phyloP scores from a whole-genome alignment of 192 early-diverging fungal genomes.

The Rhizophlyctis rosea region DNA sequence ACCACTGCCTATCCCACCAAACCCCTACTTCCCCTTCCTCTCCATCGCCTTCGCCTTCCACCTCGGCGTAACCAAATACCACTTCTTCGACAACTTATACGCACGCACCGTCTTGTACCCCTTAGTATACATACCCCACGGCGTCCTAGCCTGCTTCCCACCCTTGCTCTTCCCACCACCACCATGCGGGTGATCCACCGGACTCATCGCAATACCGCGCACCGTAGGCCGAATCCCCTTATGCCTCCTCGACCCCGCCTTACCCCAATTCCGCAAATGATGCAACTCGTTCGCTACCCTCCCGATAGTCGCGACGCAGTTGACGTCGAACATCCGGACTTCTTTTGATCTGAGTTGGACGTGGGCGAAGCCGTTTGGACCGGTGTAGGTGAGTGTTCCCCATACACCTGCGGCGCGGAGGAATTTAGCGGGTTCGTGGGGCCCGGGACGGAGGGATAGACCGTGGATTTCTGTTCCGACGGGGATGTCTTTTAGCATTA shows the following conservation, averaged over 20 bases:
- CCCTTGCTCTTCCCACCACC: slow-evolving; percentile 97
- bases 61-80: slow-evolving; percentile 41
- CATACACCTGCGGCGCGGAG: slow-evolving; percentile 83
- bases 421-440: slow-evolving; percentile 72
- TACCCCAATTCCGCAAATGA: slow-evolving; percentile 81
- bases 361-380: slow-evolving; percentile 73
- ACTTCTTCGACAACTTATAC: slow-evolving; percentile 23
- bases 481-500: slow-evolving; percentile 86
- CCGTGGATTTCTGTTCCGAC: slow-evolving; percentile 87
- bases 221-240: slow-evolving; percentile 87
- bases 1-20: too few relatives aligned
- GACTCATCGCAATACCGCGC: slow-evolving; percentile 95
- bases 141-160: slow-evolving; percentile 75
- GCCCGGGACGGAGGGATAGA: slow-evolving; percentile 64
- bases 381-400: slow-evolving; percentile 80
- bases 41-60: slow-evolving; percentile 43
- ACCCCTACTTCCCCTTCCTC: too few relatives aligned
- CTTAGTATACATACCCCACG: slow-evolving; percentile 91
- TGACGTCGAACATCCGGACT: slow-evolving; percentile 77
- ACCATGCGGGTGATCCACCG: slow-evolving; percentile 94
- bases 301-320: slow-evolving; percentile 88
- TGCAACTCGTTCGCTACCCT: slow-evolving; percentile 86
- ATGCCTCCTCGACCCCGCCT: slow-evolving; percentile 81
- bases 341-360: slow-evolving; percentile 83
- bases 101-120: slow-evolving; percentile 72